Evolutionary conservation across 2,329 filamentous ascomycete species (phyloP).

Genomic region (Septoria petroselini): DNA sequence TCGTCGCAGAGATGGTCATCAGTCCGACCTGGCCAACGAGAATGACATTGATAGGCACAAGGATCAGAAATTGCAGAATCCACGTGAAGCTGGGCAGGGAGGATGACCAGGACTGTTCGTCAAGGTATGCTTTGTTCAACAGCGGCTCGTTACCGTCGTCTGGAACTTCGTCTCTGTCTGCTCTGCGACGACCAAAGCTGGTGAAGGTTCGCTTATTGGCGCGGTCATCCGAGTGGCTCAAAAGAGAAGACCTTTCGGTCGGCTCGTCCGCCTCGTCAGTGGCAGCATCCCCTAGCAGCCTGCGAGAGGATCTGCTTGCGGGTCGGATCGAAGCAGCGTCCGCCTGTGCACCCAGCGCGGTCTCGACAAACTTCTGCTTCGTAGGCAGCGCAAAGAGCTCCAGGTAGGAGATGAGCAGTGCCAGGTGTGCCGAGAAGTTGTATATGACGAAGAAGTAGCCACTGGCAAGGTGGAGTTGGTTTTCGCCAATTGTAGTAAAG

Average conservation of each 20-base stretch:
- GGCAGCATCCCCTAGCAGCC: slow-evolving; percentile 23
- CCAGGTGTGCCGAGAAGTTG: slow-evolving; percentile 70
- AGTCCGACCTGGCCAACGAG: slow-evolving; percentile 74
- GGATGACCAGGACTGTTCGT: slow-evolving; percentile 83
- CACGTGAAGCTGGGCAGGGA: slow-evolving; percentile 79
- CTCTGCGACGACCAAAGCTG: slow-evolving; percentile 46
- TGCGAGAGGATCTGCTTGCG: slow-evolving; percentile 31
- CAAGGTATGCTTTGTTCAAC: slow-evolving; percentile 51
- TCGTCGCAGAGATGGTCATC: slow-evolving; percentile 65
- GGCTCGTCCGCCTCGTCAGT: slow-evolving; percentile 30
- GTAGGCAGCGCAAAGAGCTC: slow-evolving; percentile 72
- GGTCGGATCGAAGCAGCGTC: slow-evolving; percentile 28
- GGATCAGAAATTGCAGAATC: slow-evolving; percentile 77
- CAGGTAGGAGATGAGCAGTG: slow-evolving; percentile 69
- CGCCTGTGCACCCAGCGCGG: slow-evolving; percentile 43
- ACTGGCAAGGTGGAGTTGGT: slow-evolving; percentile 67
- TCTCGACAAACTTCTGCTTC: slow-evolving; percentile 67
- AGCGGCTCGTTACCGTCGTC: slow-evolving; percentile 33
- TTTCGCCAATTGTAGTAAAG: slow-evolving; percentile 68
- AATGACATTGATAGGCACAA: slow-evolving; percentile 74
- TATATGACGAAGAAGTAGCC: slow-evolving; percentile 82
- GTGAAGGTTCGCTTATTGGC: slow-evolving; percentile 25
- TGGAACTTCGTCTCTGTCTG: slow-evolving; percentile 37
- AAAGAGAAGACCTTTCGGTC: slow-evolving; percentile 57
- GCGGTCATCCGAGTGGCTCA: slow-evolving; percentile 45